These are phyloP conservation scores for Wickerhamomyces ciferrii DNA, from an alignment of 805 yeast genomes.

Conservation along the genomic window DNA sequence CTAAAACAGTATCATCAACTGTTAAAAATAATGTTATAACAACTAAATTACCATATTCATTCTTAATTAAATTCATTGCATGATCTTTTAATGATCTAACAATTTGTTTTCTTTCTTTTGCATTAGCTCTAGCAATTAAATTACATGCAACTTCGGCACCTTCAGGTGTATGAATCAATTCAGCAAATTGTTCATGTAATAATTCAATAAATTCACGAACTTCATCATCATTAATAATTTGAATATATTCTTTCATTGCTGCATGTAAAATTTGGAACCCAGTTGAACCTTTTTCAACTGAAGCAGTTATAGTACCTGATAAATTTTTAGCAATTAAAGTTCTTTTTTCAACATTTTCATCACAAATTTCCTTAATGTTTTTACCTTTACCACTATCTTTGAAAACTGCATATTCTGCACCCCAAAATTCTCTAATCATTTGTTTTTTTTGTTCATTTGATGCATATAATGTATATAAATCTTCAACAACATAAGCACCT, in stretches of 20 bases:
- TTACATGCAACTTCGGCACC: conserved; percentile 90
- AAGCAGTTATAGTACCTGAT: conserved; percentile 77
- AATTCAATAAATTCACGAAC: conserved; percentile 78
- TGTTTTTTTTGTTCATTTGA: conserved; percentile 80
- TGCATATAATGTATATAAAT: conserved; percentile 79
- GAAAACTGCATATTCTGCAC: conserved; percentile 89
- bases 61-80: conserved; percentile 68
- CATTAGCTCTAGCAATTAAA: conserved; percentile 74
- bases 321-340: conserved; percentile 70
- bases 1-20: conserved; percentile 89
- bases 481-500: conserved; percentile 97
- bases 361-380: conserved; percentile 59
- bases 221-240: conserved; percentile 65
- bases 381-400: conserved; percentile 65
- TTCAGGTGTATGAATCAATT: conserved; percentile 90
- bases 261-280: conserved; percentile 96
- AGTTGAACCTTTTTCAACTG: conserved; percentile 92
- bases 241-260: conserved; percentile 85
- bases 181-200: conserved; percentile 84
- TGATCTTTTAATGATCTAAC: conserved; percentile 71
- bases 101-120: conserved; percentile 85
- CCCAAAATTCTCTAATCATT: conserved; percentile 96
- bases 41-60: conserved; percentile 83
- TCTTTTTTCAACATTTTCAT: conserved; percentile 71
- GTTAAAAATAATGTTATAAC: conserved; percentile 74